Evolutionary conservation across 305 asterid genomes (phyloP), one percentile per base, ranked within the genome.

Genomic region (Solanum hybrid): DNA sequence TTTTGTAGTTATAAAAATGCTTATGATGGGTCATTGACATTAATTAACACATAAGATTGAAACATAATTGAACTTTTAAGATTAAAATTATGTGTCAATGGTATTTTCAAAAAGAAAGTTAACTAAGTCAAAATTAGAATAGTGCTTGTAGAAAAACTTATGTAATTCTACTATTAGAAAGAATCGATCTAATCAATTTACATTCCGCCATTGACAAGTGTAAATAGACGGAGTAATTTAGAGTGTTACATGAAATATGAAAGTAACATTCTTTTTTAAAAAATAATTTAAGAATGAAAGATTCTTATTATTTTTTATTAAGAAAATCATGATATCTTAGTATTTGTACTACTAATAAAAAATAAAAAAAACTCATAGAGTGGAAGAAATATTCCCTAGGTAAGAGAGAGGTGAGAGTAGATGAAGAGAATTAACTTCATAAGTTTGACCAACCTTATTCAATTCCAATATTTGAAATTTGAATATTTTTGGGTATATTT

Each of bases 371-470:
- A 37, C 51, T 64, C 88, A 38, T 17, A 87, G 79, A 88, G 88
- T 88, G 78, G 38, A 87, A 76, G 87, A 89, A 88, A 88, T 91
- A 91, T 93, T 94, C 93, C 90, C 92, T 87, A 19, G 90, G 64
- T 77, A 77, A 32, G 66, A 87, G 84, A 79, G 78, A 45, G 64
- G 86, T 86, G 79, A 90, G 64, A 37, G 89, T 31, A 24, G 34
- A 13, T 56, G 69, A 26, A 81, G 69, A 51, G 38, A 45, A 82
- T 27, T 81, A 27, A 27, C 72, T 78, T 90, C 87, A 79, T 88
- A 73, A 64, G 45, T 87, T 91, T 93, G 95, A 93, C 95, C 91
- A 78, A 73, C 10, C 22, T 27, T 80, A 34, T 35, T 77, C 40
- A 17, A 45, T 82, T 82, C 8, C 10, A 29, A 82, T 29, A 15